Evolutionary conservation across 2,329 filamentous ascomycete genomes (phyloP).

Genomic region (Seiridium unicorne): DNA sequence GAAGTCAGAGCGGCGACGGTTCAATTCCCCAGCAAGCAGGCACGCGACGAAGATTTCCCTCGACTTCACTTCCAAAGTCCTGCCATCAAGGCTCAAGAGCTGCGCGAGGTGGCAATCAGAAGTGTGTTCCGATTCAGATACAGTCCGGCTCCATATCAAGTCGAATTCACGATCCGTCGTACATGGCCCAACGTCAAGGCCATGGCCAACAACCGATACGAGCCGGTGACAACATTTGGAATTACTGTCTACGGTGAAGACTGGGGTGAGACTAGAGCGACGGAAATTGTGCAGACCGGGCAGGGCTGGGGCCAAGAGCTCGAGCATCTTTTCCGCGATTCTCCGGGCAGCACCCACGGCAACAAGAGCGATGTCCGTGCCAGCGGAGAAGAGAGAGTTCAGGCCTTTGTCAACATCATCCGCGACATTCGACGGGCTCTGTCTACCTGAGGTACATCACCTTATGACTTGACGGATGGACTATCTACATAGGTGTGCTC

Average conservation of each 20-base stretch:
- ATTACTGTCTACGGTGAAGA: conserved; percentile 26
- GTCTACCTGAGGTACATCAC: background rate
- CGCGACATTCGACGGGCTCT: conserved; percentile 9
- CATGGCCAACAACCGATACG: conserved; percentile 13
- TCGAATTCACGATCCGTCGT: conserved; percentile 34
- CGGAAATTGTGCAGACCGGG: conserved; percentile 1
- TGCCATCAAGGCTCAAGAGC: conserved; percentile 7
- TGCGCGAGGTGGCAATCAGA: conserved; percentile 30
- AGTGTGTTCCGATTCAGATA: conserved; percentile 30
- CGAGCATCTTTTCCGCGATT: conserved; percentile 16
- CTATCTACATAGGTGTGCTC: background rate
- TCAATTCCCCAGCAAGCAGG: conserved; percentile 7
- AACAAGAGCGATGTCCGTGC: background rate
- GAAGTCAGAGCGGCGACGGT: conserved; percentile 24
- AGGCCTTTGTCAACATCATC: conserved; percentile 9
- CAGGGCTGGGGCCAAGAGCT: conserved; percentile 24
- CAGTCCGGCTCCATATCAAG: conserved; percentile 25
- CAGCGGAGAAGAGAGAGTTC: conserved; percentile 1
- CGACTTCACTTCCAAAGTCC: conserved; percentile 14
- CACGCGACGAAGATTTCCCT: conserved; percentile 23
- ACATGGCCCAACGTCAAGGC: conserved; percentile 24
- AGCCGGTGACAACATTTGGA: conserved; percentile 20
- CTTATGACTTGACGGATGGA: background rate
- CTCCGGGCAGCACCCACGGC: background rate
- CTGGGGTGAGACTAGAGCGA: conserved; percentile 25